Base-by-base conservation (phyloP, 2,329 filamentous ascomycete genomes). In the Fusarium continuum region DNA sequence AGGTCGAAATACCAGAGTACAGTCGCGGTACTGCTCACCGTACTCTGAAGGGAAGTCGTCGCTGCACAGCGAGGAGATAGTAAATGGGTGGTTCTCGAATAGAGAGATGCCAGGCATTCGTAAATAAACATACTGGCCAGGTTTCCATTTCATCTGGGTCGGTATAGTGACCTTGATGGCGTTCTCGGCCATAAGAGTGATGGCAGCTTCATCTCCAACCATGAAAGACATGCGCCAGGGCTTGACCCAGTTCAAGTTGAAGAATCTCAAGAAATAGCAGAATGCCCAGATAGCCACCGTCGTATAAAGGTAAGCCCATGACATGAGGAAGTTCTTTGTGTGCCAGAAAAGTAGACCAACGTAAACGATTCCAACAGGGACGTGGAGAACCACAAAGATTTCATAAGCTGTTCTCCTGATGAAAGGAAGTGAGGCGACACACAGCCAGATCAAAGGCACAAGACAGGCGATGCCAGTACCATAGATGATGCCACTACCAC, bases 91-190 rank as follows among this genome's bases (percentile, higher is more conserved):
- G 68, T 96, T 97, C 67, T 97, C 92, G 55, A 97, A 88, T 3
- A 96, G 76, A 0, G 93, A 93, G 67, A 98, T 93, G 2, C 92
- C 92, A 0, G 94, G 94, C 89, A 98, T 96, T 47, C 94, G 88
- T 17, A 98, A 83, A 74, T 97, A 98, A 16, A 97, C 91, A 69
- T 96, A 97, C 76, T 98, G 95, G 6, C 94, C 95, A 1, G 94
- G 93, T 72, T 88, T 89, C 94, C 94, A 98, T 61, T 87, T 89
- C 84, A 96, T 91, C 75, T 94, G 92, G 0, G 94, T 97, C 1
- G 94, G 93, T 45, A 98, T 91, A 0, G 94, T 97, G 67, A 98
- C 86, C 75, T 97, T 97, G 78, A 98, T 89, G n/a, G 92, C 92
- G 72, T 96, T 94, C 70, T 97, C 93, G 4, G 92, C 89, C 81